A percentile compares a stretch with the other conserved stretches of the same genome.
phyloP scores from a whole-genome alignment of 2,329 filamentous ascomycete genomes.

The Pseudopyrenochaeta lycopersici region DNA sequence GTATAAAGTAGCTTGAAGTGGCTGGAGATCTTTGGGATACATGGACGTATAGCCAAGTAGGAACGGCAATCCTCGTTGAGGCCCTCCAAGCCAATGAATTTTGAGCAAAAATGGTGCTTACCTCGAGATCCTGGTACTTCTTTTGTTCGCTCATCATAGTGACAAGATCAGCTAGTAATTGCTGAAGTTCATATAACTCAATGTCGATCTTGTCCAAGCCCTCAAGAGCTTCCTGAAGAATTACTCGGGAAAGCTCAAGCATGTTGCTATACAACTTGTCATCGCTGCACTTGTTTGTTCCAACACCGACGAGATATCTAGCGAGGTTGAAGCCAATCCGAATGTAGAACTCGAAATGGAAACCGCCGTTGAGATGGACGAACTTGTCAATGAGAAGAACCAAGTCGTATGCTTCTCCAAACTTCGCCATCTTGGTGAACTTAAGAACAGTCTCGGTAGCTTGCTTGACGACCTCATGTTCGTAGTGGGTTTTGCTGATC shows the following conservation, averaged over 20 bases:
- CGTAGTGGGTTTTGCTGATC: constrained; percentile 21
- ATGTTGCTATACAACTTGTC: constrained; percentile 44
- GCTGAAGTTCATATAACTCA: constrained; percentile 50
- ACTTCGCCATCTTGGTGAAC: constrained; percentile 32
- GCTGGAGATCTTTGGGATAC: no score
- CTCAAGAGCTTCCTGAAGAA: constrained; percentile 50
- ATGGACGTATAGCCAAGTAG: no score
- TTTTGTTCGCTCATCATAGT: constrained; percentile 52
- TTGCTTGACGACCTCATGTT: constrained; percentile 21
- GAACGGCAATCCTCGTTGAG: no score
- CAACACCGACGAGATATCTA: constrained; percentile 34
- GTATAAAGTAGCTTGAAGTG: no score
- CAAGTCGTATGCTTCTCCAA: constrained; percentile 34
- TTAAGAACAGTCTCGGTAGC: constrained; percentile 22
- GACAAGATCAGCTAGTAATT: constrained; percentile 53
- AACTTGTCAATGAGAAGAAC: constrained; percentile 31
- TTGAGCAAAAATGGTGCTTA: no score
- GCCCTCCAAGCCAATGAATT: no score
- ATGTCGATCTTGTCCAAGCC: constrained; percentile 50
- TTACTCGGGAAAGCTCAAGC: constrained; percentile 46
- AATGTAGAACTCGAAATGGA: constrained; percentile 37
- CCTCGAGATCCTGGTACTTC: constrained; percentile 53
- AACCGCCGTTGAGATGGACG: constrained; percentile 34
- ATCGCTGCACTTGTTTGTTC: constrained; percentile 36
- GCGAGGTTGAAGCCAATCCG: constrained; percentile 42